These are phyloP conservation scores for Phyllosticta ampelicida DNA, from an alignment of 2,329 filamentous ascomycete genomes.

Conservation along the genomic window DNA sequence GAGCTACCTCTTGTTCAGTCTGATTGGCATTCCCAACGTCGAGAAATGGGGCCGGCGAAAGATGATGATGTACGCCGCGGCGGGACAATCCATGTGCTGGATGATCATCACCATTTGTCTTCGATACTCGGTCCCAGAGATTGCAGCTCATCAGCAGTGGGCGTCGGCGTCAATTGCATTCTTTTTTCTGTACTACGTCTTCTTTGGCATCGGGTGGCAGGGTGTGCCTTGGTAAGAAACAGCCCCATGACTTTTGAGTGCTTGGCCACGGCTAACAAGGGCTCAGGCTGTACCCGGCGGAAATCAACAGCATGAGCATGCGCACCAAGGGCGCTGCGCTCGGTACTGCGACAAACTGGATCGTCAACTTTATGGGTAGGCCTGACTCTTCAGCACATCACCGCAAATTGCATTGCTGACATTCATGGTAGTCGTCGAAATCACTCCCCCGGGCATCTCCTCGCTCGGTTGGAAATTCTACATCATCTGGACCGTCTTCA, in stretches of 20 bases:
- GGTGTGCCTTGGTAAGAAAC: conserved; percentile 32
- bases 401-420: not conserved
- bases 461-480: conserved; percentile 33
- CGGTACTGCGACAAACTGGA: conserved; percentile 43
- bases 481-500: conserved; percentile 37
- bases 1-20: conserved; percentile 38
- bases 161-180: conserved; percentile 37
- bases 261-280: conserved; percentile 7
- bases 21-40: conserved; percentile 37
- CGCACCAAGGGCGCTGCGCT: conserved; percentile 39
- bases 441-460: conserved; percentile 35
- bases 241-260: not conserved
- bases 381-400: not conserved
- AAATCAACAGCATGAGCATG: conserved; percentile 41
- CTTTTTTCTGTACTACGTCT: conserved; percentile 46
- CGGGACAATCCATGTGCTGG: conserved; percentile 43
- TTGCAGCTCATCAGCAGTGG: conserved; percentile 15
- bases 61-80: conserved; percentile 47
- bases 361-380: conserved; percentile 32
- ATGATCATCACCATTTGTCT: conserved; percentile 42
- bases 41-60: conserved; percentile 46
- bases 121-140: conserved; percentile 26
- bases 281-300: conserved; percentile 31
- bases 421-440: conserved; percentile 25
- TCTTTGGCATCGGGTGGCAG: conserved; percentile 42